Conservation (phyloP, 2,329 filamentous ascomycete genomes). For the Acephala macrosclerotiorum region DNA sequence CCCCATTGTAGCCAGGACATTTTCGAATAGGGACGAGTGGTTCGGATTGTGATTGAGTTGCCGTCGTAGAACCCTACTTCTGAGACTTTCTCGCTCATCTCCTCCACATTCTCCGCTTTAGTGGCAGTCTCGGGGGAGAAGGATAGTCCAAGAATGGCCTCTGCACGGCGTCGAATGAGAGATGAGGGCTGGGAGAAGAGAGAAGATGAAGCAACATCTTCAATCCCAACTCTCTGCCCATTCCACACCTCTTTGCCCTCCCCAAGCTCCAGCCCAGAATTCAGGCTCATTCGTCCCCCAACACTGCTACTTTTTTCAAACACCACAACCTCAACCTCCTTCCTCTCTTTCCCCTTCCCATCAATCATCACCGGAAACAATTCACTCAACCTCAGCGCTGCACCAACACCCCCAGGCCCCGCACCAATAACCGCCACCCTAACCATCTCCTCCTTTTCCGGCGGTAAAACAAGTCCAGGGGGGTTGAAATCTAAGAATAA, state of each 20-base stretch:
- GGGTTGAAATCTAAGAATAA: not conserved
- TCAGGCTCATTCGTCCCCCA: not conserved
- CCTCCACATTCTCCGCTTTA: not conserved
- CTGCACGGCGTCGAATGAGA: not conserved
- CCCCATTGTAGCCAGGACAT: not conserved
- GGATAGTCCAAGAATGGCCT: not conserved
- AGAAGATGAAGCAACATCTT: not conserved
- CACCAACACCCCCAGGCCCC: not conserved
- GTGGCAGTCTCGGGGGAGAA: not conserved
- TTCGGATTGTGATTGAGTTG: not conserved
- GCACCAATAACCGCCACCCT: not conserved
- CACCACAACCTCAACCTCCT: not conserved
- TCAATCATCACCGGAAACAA: not conserved
- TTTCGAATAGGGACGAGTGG: not conserved
- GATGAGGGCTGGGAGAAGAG: not conserved
- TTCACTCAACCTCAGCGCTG: not conserved
- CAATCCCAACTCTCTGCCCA: not conserved
- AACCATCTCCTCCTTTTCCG: not conserved
- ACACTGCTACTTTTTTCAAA: not conserved
- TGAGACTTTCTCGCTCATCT: not conserved
- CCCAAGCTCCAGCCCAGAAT: not conserved
- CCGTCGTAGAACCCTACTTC: not conserved
- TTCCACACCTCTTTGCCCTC: not conserved
- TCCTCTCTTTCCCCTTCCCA: not conserved
- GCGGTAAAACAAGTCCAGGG: not conserved